Percentiles rank a stretch among this genome's conserved stretches.
phyloP scores from a whole-genome alignment of 2,329 filamentous ascomycete species.

The Westerdykella aurantiaca region DNA sequence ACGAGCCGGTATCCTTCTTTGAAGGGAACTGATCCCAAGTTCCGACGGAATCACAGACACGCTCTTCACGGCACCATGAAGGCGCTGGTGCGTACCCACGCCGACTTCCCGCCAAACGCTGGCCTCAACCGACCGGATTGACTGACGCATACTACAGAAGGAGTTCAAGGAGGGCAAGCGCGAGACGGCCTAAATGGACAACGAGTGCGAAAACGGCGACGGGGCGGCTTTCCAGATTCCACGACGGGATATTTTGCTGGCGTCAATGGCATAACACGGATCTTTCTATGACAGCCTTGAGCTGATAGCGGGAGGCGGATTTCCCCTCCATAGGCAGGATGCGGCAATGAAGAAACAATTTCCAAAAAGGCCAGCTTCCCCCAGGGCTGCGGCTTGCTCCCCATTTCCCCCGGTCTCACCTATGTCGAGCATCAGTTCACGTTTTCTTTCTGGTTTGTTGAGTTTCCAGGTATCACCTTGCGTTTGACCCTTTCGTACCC shows the following conservation, averaged over 20 bases:
- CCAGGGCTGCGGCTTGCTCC: no score
- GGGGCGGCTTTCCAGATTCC: conserved; percentile 33
- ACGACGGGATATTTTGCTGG: conserved; percentile 38
- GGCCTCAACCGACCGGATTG: neutral
- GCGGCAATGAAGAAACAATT: conserved; percentile 30
- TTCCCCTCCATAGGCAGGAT: conserved; percentile 33
- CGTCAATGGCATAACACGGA: conserved; percentile 38
- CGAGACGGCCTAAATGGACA: conserved; percentile 64
- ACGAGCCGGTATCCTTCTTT: conserved; percentile 98
- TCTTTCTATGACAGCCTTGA: conserved; percentile 34
- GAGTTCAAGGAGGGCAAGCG: conserved; percentile 96
- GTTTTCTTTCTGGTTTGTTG: no score
- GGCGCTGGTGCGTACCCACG: conserved; percentile 70
- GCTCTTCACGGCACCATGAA: conserved; percentile 98
- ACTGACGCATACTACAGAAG: conserved; percentile 60
- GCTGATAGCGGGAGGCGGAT: conserved; percentile 27
- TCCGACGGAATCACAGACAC: conserved; percentile 99
- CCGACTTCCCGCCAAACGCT: neutral
- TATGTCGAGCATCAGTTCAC: no score
- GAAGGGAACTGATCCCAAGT: conserved; percentile 99
- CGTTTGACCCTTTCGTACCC: no score
- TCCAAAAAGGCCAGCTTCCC: no score
- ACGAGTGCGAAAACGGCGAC: conserved; percentile 26
- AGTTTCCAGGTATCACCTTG: no score
- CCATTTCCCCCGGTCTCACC: no score